Evolutionary conservation across 768 basidiomycete species (phyloP).

Genomic region (Tricholoma sp.): DNA sequence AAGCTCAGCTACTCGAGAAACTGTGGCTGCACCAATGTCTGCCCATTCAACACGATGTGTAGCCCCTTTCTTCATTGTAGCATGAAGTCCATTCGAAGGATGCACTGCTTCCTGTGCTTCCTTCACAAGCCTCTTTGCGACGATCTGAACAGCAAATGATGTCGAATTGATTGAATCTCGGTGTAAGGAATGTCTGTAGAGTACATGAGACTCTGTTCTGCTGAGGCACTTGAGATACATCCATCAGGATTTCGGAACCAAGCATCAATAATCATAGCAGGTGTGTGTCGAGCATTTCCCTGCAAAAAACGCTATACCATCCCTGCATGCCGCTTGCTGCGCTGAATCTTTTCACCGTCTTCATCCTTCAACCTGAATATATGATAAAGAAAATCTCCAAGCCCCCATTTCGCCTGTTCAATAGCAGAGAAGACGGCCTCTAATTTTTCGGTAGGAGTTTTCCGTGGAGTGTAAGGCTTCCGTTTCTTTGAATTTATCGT

Average conservation of each 20-base stretch:
- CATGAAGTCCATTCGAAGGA: slow-evolving; percentile 16
- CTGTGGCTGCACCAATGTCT: background rate
- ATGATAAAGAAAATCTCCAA: too few relatives aligned
- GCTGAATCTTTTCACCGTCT: too few relatives aligned
- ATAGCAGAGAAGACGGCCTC: background rate
- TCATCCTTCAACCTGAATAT: too few relatives aligned
- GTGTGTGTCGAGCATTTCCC: too few relatives aligned
- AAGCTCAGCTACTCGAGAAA: background rate
- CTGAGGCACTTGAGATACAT: too few relatives aligned
- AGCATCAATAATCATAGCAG: too few relatives aligned
- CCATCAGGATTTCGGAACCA: too few relatives aligned
- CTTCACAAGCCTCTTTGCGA: slow-evolving; percentile 11
- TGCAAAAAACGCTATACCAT: too few relatives aligned
- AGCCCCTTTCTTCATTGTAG: background rate
- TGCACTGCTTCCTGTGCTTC: slow-evolving; percentile 14
- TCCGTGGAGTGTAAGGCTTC: background rate
- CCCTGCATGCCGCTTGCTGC: too few relatives aligned
- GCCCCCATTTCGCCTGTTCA: background rate
- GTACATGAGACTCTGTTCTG: too few relatives aligned
- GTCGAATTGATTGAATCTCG: slow-evolving; percentile 17
- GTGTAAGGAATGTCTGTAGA: slow-evolving; percentile 5
- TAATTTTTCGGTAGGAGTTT: background rate
- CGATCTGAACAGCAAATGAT: slow-evolving; percentile 23
- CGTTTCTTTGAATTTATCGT: background rate
- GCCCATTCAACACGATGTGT: background rate